Base-by-base conservation (phyloP, 768 basidiomycete genomes). In the Cyathus striatus region DNA sequence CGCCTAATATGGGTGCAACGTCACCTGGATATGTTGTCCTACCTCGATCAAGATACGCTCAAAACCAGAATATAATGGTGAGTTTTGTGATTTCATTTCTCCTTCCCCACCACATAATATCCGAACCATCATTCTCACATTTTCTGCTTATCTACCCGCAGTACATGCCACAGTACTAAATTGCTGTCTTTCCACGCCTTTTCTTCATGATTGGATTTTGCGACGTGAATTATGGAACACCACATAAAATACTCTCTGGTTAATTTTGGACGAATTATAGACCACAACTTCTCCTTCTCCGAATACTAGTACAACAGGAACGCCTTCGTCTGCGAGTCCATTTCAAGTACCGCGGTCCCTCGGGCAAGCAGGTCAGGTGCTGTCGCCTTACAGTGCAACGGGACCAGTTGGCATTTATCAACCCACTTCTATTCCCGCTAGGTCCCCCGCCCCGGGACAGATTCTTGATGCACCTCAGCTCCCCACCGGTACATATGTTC, bases 401-500 rank as follows among this genome's bases (percentile, higher is more conserved):
- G n/a, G n/a, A n/a, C n/a, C n/a, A n/a, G n/a, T n/a, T n/a, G n/a
- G n/a, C n/a, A n/a, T n/a, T n/a, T n/a, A n/a, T n/a, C n/a, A n/a
- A n/a, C n/a, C n/a, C n/a, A n/a, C n/a, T n/a, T n/a, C n/a, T n/a
- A n/a, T n/a, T n/a, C n/a, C n/a, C n/a, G n/a, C n/a, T n/a, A n/a
- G n/a, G n/a, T n/a, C n/a, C n/a, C n/a, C n/a, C n/a, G n/a, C n/a
- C n/a, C n/a, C n/a, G n/a, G n/a, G n/a, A n/a, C n/a, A n/a, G 22
- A 22, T 6, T 16, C 42, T 18, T 16, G 30, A 14, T 23, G 33
- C 34, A 25, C 24, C 27, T 12, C 25, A 13, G 12, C 35, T 23
- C n/a, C 21, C 37, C 12, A 40, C 40, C 3, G 25, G 32, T 18
- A 18, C 50, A 3, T 42, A 48, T 39, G 9, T 49, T 21, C 36